Conservation (phyloP, 768 basidiomycete species). For the Suillus subaureus region DNA sequence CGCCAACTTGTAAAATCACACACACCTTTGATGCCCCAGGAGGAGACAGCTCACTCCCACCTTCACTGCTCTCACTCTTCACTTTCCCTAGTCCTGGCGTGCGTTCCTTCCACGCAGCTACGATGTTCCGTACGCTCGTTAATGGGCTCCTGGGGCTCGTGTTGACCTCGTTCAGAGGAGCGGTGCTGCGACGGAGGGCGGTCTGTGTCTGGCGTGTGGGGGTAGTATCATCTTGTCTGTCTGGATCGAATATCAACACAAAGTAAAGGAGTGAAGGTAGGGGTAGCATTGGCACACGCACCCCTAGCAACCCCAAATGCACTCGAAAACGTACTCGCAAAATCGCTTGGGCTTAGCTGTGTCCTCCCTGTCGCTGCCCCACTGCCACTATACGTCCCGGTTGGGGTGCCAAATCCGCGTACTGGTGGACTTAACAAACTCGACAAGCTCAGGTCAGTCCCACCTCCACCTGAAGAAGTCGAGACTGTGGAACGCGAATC, state of each 20-base stretch:
- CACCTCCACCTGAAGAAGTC: constrained; percentile 8
- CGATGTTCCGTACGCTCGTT: constrained; percentile 75
- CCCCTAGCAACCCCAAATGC: constrained; percentile 42
- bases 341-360: constrained; percentile 38
- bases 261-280: constrained; percentile 55
- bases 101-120: constrained; percentile 80
- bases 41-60: constrained; percentile 19
- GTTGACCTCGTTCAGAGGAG: not conserved
- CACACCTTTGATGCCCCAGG: constrained; percentile 8
- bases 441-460: constrained; percentile 23
- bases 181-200: not conserved
- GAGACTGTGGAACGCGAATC: constrained; percentile 32
- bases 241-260: constrained; percentile 46
- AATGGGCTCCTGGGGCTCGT: constrained; percentile 71
- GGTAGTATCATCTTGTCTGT: constrained; percentile 1
- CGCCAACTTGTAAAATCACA: not conserved
- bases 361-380: constrained; percentile 28
- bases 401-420: not conserved
- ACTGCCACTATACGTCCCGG: constrained; percentile 19
- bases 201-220: constrained; percentile 5
- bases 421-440: constrained; percentile 54
- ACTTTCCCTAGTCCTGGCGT: constrained; percentile 47
- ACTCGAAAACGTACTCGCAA: constrained; percentile 39
- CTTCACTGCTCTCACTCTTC: constrained; percentile 18
- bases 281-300: constrained; percentile 30